These are phyloP conservation scores for Dillenia suffruticosa DNA, from an alignment of 164 flowering plant species.

Conservation along the genomic window DNA sequence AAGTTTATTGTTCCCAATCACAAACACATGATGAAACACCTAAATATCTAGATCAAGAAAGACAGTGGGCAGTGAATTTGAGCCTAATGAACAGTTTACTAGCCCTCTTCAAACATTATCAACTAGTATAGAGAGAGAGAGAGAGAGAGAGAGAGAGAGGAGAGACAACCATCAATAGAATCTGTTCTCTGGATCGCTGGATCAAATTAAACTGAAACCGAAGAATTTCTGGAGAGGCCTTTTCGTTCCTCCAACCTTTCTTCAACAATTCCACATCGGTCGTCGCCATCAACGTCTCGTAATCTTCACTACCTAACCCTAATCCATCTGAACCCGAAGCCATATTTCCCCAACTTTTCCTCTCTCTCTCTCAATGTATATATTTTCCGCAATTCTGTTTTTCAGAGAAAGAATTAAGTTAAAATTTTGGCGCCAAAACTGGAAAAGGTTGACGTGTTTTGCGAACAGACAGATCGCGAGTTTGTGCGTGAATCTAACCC, in stretches of 20 bases:
- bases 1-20: too few species aligned
- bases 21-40: too few species aligned
- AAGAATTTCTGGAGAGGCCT: conserved; percentile 85
- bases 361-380: too few species aligned
- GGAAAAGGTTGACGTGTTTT: too few species aligned
- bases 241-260: conserved; percentile 85
- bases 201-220: conserved; percentile 48
- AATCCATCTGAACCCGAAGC: conserved; percentile 34
- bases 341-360: conserved; percentile 8
- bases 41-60: too few species aligned
- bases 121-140: neutral
- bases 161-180: conserved; percentile 55
- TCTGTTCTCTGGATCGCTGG: conserved; percentile 54
- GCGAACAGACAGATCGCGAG: conserved; percentile 2
- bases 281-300: conserved; percentile 47
- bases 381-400: too few species aligned
- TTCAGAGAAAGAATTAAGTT: too few species aligned
- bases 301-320: conserved; percentile 36
- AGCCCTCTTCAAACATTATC: neutral
- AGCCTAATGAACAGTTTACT: neutral
- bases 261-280: conserved; percentile 77
- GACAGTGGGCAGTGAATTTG: too few species aligned
- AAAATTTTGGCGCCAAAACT: neutral
- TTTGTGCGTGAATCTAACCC: conserved; percentile 22
- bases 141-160: neutral